Base-by-base conservation (phyloP, 176 grass and related monocot species). In the Poa annua region DNA sequence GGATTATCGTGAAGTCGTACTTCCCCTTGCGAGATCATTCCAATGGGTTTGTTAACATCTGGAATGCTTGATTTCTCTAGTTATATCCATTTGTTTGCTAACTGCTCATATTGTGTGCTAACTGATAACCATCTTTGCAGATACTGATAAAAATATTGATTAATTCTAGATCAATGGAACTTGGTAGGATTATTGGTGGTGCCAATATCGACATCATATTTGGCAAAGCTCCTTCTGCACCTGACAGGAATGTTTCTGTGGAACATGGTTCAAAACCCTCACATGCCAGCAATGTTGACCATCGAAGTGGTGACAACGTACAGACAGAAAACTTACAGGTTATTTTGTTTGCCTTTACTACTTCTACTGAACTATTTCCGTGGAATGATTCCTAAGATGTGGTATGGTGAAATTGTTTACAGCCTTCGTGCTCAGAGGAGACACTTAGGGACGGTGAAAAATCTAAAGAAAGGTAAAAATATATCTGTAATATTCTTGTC, bases 1-100 rank as follows among this genome's bases (percentile, higher is more conserved):
- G 22, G 59, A 80, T 66, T 49, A 65, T 66, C 77, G 60, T 20
- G 77, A 65, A 32, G 9, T 49, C 25, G 50, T 80, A 19, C 48
- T 80, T 65, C 77, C 77, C 24, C 42, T 80, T 80, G 57, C 24
- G 16, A 47, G 42, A 65, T 80, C 60, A 11, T 80, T 49, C 25
- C 25, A 63, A 80, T 80, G 77, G 77, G 77, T 80, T 47, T 33
- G 77, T 77, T 80, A 26, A 65, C 41, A 66, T 35, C 21, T 66
- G 42, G 15, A 45, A 44, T 42, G 1, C 14, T 59, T 26, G 50
- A 24, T 44, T 78, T 24, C 13, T 62, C 7, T 26, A 45, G n/a
- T 62, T 35, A 20, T 62, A 26, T 62, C 16, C 42, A 34, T 59
- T 61, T 65, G 15, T 48, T 79, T 49, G 4, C 63, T 36, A 19